Conservation (phyloP, 345 rosid genomes). For the Diplotaxis tenuifolia region DNA sequence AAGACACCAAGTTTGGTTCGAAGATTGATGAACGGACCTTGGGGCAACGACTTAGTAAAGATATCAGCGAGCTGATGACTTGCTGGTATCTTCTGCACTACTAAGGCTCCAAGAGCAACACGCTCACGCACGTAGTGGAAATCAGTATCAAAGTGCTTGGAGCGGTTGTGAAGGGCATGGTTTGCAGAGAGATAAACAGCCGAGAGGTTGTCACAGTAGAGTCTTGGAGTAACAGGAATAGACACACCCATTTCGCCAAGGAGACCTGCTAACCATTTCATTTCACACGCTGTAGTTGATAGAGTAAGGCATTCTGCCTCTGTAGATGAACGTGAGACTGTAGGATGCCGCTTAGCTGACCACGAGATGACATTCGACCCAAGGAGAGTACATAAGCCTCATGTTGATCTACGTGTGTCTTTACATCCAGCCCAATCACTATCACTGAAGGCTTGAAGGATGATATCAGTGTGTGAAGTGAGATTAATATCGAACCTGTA, state of each 20-base stretch:
- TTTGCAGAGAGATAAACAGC: not conserved
- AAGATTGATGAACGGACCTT: not conserved
- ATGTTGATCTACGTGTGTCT: not conserved
- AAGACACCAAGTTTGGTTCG: not conserved
- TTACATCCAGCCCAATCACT: not conserved
- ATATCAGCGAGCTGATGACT: not conserved
- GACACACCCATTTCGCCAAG: not conserved
- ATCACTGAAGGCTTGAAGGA: not conserved
- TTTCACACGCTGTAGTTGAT: not conserved
- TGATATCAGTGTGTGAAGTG: not conserved
- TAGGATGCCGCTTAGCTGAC: not conserved
- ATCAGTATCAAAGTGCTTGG: not conserved
- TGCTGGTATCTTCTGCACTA: not conserved
- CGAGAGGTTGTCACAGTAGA: not conserved
- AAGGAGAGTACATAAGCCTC: not conserved
- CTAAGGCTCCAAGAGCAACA: not conserved
- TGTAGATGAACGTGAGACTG: not conserved
- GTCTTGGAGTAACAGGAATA: not conserved
- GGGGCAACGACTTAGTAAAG: not conserved
- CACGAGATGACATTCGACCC: not conserved
- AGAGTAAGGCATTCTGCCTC: not conserved
- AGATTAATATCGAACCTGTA: not conserved
- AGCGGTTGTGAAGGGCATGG: not conserved
- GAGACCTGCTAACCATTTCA: not conserved
- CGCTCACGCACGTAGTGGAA: not conserved